Conservation (phyloP, 257 asterid genomes). For the Cruciata laevipes region DNA sequence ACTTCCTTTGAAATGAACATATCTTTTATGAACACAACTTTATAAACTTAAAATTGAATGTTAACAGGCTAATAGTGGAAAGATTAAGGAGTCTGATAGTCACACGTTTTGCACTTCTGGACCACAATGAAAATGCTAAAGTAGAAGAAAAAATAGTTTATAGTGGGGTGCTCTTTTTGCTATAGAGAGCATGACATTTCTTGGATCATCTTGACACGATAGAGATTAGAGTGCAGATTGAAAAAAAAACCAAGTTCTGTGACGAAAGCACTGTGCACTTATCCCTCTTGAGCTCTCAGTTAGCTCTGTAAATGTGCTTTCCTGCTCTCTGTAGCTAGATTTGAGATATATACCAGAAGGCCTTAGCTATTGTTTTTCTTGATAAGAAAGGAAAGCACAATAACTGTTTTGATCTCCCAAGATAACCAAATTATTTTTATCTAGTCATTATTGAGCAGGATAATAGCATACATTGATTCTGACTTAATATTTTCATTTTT, state of each 20-base stretch:
- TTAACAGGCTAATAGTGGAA: not conserved
- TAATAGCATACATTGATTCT: not conserved
- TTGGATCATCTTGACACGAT: constrained; percentile 1
- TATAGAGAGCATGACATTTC: not conserved
- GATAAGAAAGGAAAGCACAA: not conserved
- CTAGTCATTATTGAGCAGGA: not conserved
- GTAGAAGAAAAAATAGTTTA: not conserved
- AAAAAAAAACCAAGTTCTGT: not conserved
- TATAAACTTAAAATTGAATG: not conserved
- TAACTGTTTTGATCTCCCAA: too few relatives aligned
- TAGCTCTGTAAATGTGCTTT: not conserved
- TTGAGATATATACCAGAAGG: not conserved
- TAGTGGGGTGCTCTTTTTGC: not conserved
- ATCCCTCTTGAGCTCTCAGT: not conserved
- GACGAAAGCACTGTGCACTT: not conserved
- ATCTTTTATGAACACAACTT: not conserved
- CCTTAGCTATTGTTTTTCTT: not conserved
- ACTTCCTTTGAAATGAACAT: not conserved
- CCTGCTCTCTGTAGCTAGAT: not conserved
- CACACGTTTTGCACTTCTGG: not conserved
- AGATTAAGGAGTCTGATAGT: not conserved
- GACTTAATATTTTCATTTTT: not conserved
- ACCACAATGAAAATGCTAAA: not conserved
- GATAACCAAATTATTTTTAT: not conserved
- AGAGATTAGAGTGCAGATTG: not conserved